phyloP scores from a whole-genome alignment of 1,284 basidiomycete species.

The Marasmius sp. region DNA sequence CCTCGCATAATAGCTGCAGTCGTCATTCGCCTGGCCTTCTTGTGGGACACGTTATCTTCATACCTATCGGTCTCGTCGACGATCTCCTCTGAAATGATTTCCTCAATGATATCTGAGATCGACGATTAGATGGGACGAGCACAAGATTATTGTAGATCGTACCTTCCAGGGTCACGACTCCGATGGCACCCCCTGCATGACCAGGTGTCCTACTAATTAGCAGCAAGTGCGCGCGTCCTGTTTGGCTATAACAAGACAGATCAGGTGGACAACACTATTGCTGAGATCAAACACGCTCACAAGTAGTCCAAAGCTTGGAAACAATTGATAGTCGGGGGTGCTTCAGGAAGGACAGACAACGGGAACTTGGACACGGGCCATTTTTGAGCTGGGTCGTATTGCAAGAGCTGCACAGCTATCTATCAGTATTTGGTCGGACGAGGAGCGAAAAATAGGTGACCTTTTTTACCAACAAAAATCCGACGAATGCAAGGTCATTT shows the following conservation, averaged over 20 bases:
- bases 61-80: constrained; percentile 90
- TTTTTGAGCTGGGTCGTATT: constrained; percentile 84
- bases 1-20: constrained; percentile 82
- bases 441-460: constrained; percentile 31
- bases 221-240: constrained; percentile 90
- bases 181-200: constrained; percentile 75
- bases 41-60: constrained; percentile 82
- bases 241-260: constrained; percentile 63
- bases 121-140: background rate
- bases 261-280: constrained; percentile 15
- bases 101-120: constrained; percentile 34
- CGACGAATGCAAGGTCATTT: constrained; percentile 77
- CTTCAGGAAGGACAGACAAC: constrained; percentile 89
- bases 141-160: constrained; percentile 10
- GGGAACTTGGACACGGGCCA: constrained; percentile 75
- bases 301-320: constrained; percentile 87
- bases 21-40: constrained; percentile 66
- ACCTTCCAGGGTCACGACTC: constrained; percentile 83
- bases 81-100: constrained; percentile 88
- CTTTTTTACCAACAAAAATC: constrained; percentile 87
- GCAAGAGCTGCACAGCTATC: constrained; percentile 74
- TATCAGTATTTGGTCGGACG: background rate
- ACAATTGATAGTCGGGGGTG: constrained; percentile 81
- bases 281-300: constrained; percentile 39
- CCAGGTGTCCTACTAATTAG: constrained; percentile 87